Evolutionary conservation across 805 yeast species (phyloP), one percentile per base, ranked within the genome.

Genomic region (Barnettozyma pratensis): DNA sequence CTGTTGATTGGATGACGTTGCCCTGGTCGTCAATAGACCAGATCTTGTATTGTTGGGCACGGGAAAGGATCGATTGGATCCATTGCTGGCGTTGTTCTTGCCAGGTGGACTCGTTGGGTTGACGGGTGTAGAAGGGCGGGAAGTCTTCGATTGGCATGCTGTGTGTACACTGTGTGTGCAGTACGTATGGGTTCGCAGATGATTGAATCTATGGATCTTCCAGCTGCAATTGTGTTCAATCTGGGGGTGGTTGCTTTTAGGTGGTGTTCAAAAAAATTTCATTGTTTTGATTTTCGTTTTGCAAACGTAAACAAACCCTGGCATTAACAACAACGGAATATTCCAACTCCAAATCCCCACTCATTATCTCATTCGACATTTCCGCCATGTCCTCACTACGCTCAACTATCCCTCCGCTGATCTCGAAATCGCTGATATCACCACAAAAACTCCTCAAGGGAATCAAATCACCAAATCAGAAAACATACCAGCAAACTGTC

Each of bases 41-140:
- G 30, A 80, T 72, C 47, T 72, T 71, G 54, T 79, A 68, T 47
- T 64, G 69, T 54, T 77, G 72, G 56, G 95, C 83, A 57, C 79
- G 87, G 6, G 72, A 70, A 8, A 85, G 63, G 0, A 92, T 68
- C 29, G 92, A 66, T 40, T 76, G 71, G 29, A 74, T 69, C 99
- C 99, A 92, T 47, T 85, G 79, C n/a, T 74, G 74, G 12, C 85
- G 68, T 65, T 92, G 99, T 9, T 88, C 82, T 31, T 76, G 74
- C 70, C 87, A 79, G 2, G 94, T 84, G 9, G 86, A 80, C 36
- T 81, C 76, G 58, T 92, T 91, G 26, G 94, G 90, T 67, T 92
- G 99, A 52, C 80, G 75, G 7, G 98, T 94, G 69, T 81, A 92
- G 56, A 92, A 80, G 0, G 99, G 99, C 6, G 97, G 97, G 65